Base-by-base conservation (phyloP, 1,139 yeast species). In the Blastobotrys capitulatus region DNA sequence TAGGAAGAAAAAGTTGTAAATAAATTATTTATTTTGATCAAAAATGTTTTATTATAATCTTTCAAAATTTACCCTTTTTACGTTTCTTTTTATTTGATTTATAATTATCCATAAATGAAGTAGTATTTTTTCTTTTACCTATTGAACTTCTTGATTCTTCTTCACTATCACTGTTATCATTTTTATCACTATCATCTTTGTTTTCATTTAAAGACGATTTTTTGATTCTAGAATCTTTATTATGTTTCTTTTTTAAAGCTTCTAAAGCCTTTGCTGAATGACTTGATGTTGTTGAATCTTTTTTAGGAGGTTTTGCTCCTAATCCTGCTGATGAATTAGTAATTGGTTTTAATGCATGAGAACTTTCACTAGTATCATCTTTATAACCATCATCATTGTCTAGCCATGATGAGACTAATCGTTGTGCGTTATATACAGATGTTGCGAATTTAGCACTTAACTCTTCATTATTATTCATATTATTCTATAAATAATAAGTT, bases 401-500 rank as follows among this genome's bases (percentile, higher is more conserved):
- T 29, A 63, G 50, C 68, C 68, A 64, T 15, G 64, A 54, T 13
- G 59, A 54, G 9, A 64, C 60, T 12, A 62, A 55, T 25, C 53
- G 48, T 37, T 52, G 49, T 1, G 66, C 56, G 20, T 58, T 58
- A 22, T 54, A 53, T 13, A 63, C 52, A 6, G 66, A 60, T 20
- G 62, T 60, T 2, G 65, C 61, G 42, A 61, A 60, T 46, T 57
- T 59, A 7, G 66, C 64, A 19, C 60, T 53, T 37, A 63, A 52
- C 43, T 56, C 32, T 29, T 29, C 32, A 29, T 29, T 29, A 29
- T 29, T 29, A 7, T 7, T 26, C 7, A 7, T 26, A 26, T 10
- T 26, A 26, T n/a, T n/a, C n/a, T n/a, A n/a, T n/a, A n/a, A n/a
- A n/a, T n/a, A n/a, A n/a, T n/a, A n/a, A n/a, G n/a, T n/a, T n/a